Percentiles rank a stretch among this genome's conserved stretches.
phyloP scores from a whole-genome alignment of 2,329 filamentous ascomycete species.

The Rutstroemia sp. region DNA sequence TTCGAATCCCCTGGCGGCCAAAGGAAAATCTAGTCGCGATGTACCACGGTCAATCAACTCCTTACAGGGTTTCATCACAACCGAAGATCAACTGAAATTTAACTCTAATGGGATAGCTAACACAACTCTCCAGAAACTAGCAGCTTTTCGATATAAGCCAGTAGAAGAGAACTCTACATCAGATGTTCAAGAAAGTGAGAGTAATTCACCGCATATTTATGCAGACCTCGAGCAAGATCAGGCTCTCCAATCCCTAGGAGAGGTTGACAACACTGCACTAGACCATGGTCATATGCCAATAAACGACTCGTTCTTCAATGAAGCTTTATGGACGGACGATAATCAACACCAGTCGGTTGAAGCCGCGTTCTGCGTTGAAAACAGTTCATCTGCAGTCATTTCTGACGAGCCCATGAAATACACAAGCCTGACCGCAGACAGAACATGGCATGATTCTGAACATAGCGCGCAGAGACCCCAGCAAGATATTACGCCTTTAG shows the following conservation, averaged over 20 bases:
- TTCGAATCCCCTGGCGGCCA: conserved; percentile 17
- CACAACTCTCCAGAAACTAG: conserved; percentile 9
- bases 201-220: background rate
- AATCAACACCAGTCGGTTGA: background rate
- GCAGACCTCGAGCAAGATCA: background rate
- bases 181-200: background rate
- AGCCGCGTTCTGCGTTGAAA: background rate
- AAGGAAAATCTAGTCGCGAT: conserved; percentile 5
- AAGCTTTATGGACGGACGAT: conserved; percentile 10
- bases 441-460: too few species aligned
- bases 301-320: conserved; percentile 10
- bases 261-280: background rate
- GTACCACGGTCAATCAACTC: conserved; percentile 9
- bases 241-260: background rate
- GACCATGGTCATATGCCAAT: background rate
- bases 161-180: background rate
- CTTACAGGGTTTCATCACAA: conserved; percentile 22
- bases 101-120: conserved; percentile 7
- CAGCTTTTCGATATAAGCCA: conserved; percentile 9
- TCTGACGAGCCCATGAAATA: background rate
- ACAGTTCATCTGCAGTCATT: background rate
- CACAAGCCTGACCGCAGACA: too few species aligned
- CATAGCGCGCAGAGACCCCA: too few species aligned
- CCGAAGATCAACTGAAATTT: conserved; percentile 17
- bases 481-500: too few species aligned